Percentiles rank a stretch among this genome's conserved stretches.
phyloP scores from a whole-genome alignment of 192 early-diverging fungal genomes.

The Umbelopsis isabellina region DNA sequence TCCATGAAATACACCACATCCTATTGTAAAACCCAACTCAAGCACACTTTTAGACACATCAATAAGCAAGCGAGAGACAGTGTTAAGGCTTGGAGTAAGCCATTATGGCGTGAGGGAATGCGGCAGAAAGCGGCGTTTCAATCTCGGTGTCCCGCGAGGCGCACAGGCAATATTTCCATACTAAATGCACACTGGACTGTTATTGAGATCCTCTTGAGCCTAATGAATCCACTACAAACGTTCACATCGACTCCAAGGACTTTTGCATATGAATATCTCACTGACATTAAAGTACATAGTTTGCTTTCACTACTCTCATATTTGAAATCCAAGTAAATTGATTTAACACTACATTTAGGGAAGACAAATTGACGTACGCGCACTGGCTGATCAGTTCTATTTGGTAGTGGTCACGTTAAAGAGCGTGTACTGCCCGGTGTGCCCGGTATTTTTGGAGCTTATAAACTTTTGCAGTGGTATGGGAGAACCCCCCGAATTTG shows the following conservation, averaged over 20 bases:
- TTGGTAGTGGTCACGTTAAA: conserved; percentile 38
- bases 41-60: too few relatives aligned
- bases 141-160: too few relatives aligned
- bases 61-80: too few relatives aligned
- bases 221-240: conserved; percentile 32
- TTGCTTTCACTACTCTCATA: background rate
- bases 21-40: too few relatives aligned
- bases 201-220: too few relatives aligned
- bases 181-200: too few relatives aligned
- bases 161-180: too few relatives aligned
- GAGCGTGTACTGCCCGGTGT: conserved; percentile 27
- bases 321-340: background rate
- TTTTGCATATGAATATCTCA: conserved; percentile 26
- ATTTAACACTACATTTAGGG: conserved; percentile 16
- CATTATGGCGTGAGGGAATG: too few relatives aligned
- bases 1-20: too few relatives aligned
- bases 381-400: conserved; percentile 30
- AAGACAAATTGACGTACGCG: conserved; percentile 25
- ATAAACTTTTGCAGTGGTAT: conserved; percentile 39
- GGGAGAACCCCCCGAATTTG: conserved; percentile 16
- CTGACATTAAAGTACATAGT: conserved; percentile 32
- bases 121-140: too few relatives aligned
- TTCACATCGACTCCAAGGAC: conserved; percentile 34
- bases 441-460: conserved; percentile 35
- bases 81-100: too few relatives aligned